These are phyloP conservation scores for Biancaea sappan DNA, from an alignment of 306 rosid genomes.

Conservation along the genomic window DNA sequence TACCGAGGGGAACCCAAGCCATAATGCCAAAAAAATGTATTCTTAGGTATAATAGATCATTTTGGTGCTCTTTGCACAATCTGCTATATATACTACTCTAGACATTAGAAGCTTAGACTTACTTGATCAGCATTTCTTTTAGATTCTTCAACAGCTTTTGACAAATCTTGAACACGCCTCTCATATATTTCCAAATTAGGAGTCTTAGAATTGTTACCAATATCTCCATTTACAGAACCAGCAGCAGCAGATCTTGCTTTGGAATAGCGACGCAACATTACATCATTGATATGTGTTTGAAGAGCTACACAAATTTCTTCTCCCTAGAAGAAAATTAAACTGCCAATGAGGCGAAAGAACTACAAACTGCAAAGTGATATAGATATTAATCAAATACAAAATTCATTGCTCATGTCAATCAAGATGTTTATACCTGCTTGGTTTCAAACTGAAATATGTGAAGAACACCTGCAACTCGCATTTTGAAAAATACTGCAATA, in stretches of 20 bases:
- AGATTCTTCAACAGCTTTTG: constrained; percentile 82
- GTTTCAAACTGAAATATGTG: constrained; percentile 98
- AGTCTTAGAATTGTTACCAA: constrained; percentile 58
- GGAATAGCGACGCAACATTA: constrained; percentile 96
- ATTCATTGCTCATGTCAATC: not conserved
- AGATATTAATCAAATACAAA: not conserved
- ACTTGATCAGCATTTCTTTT: constrained; percentile 81
- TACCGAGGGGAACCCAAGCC: not conserved
- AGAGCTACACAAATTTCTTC: constrained; percentile 99
- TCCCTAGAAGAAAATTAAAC: constrained; percentile 58
- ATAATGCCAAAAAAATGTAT: constrained; percentile 1
- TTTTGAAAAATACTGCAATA: constrained; percentile 92
- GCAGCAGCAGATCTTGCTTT: constrained; percentile 70
- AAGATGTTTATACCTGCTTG: constrained; percentile 71
- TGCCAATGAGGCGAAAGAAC: constrained; percentile 6
- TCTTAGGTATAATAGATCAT: constrained; percentile 5
- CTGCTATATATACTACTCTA: constrained; percentile 8
- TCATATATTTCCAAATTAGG: constrained; percentile 63
- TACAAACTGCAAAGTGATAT: not conserved
- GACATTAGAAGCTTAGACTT: constrained; percentile 34
- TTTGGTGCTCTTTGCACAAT: constrained; percentile 25
- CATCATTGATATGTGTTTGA: constrained; percentile 97
- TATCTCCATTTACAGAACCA: constrained; percentile 68
- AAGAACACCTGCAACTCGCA: constrained; percentile 99
- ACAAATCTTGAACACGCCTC: constrained; percentile 74